Evolutionary conservation across 2,329 filamentous ascomycete species (phyloP).

Genomic region (Hypoxylon sp.): DNA sequence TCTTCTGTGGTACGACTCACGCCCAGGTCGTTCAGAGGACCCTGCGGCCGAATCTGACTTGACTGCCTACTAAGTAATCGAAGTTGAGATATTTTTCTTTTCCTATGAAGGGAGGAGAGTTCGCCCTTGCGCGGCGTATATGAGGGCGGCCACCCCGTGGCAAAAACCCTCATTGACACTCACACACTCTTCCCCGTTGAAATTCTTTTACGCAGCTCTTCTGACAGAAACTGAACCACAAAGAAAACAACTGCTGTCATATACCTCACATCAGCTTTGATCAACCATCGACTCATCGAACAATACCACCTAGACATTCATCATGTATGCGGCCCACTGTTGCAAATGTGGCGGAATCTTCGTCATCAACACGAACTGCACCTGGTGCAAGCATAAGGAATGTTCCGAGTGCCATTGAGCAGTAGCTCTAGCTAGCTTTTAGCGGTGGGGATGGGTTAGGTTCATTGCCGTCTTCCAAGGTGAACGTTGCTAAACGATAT

Average conservation of each 20-base stretch:
- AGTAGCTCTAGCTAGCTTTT: slow-evolving; percentile 9
- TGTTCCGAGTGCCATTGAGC: slow-evolving; percentile 49
- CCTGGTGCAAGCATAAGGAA: slow-evolving; percentile 54
- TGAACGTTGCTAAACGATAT: slow-evolving; percentile 16
- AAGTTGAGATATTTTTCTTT: slow-evolving; percentile 36
- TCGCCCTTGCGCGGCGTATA: slow-evolving; percentile 42
- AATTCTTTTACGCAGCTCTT: slow-evolving; percentile 5
- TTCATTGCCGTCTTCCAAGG: background rate
- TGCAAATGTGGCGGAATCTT: slow-evolving; percentile 54
- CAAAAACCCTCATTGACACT: slow-evolving; percentile 2
- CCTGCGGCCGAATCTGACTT: slow-evolving; percentile 28
- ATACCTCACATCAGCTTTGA: slow-evolving; percentile 1
- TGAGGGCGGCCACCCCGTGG: slow-evolving; percentile 31
- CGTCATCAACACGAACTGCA: slow-evolving; percentile 53
- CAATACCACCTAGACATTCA: slow-evolving; percentile 20
- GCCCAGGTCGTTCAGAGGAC: slow-evolving; percentile 28
- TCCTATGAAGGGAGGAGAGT: slow-evolving; percentile 22
- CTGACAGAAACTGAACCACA: slow-evolving; percentile 10
- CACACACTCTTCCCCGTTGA: slow-evolving; percentile 1
- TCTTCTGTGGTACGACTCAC: slow-evolving; percentile 37
- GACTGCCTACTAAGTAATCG: slow-evolving; percentile 11
- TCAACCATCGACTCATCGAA: slow-evolving; percentile 5
- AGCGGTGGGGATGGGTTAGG: slow-evolving; percentile 14
- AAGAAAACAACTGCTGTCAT: slow-evolving; percentile 3
- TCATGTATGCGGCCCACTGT: slow-evolving; percentile 52